Percentiles rank a stretch among this genome's conserved stretches.
phyloP scores from a whole-genome alignment of 192 early-diverging fungal species.

The Backusella circina region DNA sequence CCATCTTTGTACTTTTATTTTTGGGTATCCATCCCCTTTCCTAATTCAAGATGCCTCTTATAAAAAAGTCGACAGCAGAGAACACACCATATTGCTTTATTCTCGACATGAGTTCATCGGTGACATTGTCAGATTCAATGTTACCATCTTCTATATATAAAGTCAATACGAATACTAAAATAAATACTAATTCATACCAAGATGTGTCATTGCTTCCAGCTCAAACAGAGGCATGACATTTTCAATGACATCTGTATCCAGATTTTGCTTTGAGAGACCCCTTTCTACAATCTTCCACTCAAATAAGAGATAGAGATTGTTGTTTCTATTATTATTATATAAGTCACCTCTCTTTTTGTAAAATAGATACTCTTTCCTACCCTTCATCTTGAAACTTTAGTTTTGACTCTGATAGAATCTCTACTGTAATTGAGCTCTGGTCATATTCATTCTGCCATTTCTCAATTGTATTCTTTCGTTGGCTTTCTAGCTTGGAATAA shows the following conservation, averaged over 20 bases:
- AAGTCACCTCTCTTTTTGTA: too few relatives aligned
- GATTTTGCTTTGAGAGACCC: background rate
- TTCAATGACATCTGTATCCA: constrained; percentile 7
- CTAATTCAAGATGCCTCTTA: background rate
- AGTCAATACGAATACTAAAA: too few relatives aligned
- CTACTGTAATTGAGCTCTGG: background rate
- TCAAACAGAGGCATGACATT: background rate
- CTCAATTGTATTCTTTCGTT: constrained; percentile 8
- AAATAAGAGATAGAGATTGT: background rate
- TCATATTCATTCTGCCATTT: background rate
- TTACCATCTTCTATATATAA: background rate
- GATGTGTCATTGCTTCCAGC: background rate
- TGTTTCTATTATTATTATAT: background rate
- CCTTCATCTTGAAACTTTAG: background rate
- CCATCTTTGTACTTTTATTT: too few relatives aligned
- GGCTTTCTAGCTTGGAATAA: constrained; percentile 12
- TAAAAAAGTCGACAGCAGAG: background rate
- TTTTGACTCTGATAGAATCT: background rate
- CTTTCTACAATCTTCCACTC: background rate
- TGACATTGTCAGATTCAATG: background rate
- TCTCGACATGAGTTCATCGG: background rate
- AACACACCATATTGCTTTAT: background rate
- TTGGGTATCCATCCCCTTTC: too few relatives aligned
- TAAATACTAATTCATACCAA: background rate
- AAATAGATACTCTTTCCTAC: background rate